Conservation (phyloP, 1,139 yeast species). For the Suhomyces bokatorum region DNA sequence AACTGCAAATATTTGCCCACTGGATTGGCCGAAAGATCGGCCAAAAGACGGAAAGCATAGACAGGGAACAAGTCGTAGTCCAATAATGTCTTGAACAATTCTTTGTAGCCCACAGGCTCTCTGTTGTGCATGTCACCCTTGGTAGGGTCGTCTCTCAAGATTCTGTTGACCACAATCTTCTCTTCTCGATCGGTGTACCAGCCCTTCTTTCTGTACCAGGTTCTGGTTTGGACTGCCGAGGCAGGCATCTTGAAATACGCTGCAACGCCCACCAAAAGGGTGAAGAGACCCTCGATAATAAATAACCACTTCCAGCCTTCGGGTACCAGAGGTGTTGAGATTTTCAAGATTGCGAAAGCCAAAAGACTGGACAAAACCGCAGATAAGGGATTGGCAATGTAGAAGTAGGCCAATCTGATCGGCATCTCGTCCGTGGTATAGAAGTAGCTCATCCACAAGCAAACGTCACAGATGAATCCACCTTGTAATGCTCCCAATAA, state of each 20-base stretch:
- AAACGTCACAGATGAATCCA: slow-evolving; percentile 32
- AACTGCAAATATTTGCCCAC: slow-evolving; percentile 18
- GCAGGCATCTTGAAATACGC: slow-evolving; percentile 38
- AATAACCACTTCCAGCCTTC: slow-evolving; percentile 41
- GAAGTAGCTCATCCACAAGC: slow-evolving; percentile 35
- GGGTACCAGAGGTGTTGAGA: slow-evolving; percentile 15
- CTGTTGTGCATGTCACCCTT: slow-evolving; percentile 38
- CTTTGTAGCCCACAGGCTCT: slow-evolving; percentile 26
- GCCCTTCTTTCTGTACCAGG: slow-evolving; percentile 31
- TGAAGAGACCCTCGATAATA: slow-evolving; percentile 34
- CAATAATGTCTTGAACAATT: slow-evolving; percentile 21
- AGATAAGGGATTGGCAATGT: slow-evolving; percentile 27
- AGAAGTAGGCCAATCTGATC: slow-evolving; percentile 28
- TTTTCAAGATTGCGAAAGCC: slow-evolving; percentile 33
- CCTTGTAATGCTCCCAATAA: slow-evolving; percentile 34
- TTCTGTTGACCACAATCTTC: slow-evolving; percentile 31
- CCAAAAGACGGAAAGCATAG: slow-evolving; percentile 21
- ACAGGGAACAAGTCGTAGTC: slow-evolving; percentile 29
- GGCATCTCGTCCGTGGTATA: slow-evolving; percentile 30
- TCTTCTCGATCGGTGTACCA: slow-evolving; percentile 41
- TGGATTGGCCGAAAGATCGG: slow-evolving; percentile 18
- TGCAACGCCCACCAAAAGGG: slow-evolving; percentile 29
- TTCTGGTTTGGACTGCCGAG: slow-evolving; percentile 32
- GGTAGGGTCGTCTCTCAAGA: slow-evolving; percentile 34
- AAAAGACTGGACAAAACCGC: slow-evolving; percentile 24